Percentiles rank a stretch among this genome's conserved stretches.
These are phyloP conservation scores for Nicotiana tabacum DNA, from an alignment of 257 asterid species.

Conservation along the genomic window DNA sequence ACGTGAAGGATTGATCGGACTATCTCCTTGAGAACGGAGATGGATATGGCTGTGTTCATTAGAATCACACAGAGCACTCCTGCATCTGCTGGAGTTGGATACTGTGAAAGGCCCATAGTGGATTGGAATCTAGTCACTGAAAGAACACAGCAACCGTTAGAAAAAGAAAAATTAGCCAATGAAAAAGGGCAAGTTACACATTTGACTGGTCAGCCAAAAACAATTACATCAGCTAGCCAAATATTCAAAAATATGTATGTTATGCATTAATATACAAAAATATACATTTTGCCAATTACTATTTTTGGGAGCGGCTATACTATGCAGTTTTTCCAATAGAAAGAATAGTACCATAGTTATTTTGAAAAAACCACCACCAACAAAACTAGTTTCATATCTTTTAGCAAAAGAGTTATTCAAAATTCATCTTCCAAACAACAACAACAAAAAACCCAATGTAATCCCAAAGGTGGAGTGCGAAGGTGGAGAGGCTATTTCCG, in stretches of 20 bases:
- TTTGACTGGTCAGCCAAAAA: background rate
- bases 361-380: background rate
- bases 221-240: too few relatives aligned
- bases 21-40: slow-evolving; percentile 67
- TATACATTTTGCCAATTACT: too few relatives aligned
- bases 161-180: background rate
- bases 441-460: too few relatives aligned
- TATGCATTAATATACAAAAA: too few relatives aligned
- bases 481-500: too few relatives aligned
- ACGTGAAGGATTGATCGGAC: slow-evolving; percentile 62
- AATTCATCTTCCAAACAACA: background rate
- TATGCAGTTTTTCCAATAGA: too few relatives aligned
- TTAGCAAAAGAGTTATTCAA: background rate
- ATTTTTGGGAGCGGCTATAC: too few relatives aligned
- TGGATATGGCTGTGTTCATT: slow-evolving; percentile 79
- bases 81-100: slow-evolving; percentile 76
- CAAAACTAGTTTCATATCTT: background rate
- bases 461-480: too few relatives aligned
- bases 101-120: slow-evolving; percentile 76
- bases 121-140: slow-evolving; percentile 20
- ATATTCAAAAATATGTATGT: too few relatives aligned
- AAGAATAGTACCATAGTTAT: background rate
- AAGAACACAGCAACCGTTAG: slow-evolving; percentile 4
- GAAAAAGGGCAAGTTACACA: background rate
- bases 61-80: slow-evolving; percentile 81